Percentiles rank a stretch among this genome's conserved stretches.
phyloP scores from a whole-genome alignment of 2,329 filamentous ascomycete genomes.

The Alternaria tenuissima region DNA sequence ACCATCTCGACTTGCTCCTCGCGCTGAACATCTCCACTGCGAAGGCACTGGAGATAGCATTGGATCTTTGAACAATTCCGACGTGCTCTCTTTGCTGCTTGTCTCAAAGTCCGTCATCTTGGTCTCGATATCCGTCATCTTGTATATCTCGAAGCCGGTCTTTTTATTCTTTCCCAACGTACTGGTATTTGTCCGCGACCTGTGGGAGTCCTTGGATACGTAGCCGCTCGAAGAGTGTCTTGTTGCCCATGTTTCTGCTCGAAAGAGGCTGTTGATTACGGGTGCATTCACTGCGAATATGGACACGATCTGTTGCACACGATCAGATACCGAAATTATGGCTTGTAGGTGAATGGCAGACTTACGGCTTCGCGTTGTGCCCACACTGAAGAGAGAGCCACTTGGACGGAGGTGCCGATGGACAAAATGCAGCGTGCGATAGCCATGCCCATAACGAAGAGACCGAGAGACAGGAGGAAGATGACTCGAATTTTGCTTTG shows the following conservation, averaged over 20 bases:
- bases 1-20: background rate
- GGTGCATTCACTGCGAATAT: constrained; percentile 11
- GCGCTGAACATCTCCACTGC: background rate
- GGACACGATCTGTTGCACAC: background rate
- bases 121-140: constrained; percentile 1
- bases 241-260: constrained; percentile 2
- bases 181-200: background rate
- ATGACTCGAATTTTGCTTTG: constrained; percentile 2
- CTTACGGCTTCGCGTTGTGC: constrained; percentile 10
- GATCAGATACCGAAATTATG: background rate
- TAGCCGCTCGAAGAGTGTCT: background rate
- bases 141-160: constrained; percentile 2
- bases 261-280: constrained; percentile 9
- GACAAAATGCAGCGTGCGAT: constrained; percentile 9
- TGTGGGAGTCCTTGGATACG: background rate
- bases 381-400: constrained; percentile 10
- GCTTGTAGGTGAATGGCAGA: background rate
- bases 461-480: constrained; percentile 3
- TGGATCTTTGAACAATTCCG: background rate
- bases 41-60: background rate
- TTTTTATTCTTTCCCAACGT: background rate
- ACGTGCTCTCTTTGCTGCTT: background rate
- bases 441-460: constrained; percentile 9
- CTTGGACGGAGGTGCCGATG: constrained; percentile 5
- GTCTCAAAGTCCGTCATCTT: background rate